These are phyloP conservation scores for Colletotrichum plurivorum DNA, from an alignment of 2,329 filamentous ascomycete species.

Conservation along the genomic window DNA sequence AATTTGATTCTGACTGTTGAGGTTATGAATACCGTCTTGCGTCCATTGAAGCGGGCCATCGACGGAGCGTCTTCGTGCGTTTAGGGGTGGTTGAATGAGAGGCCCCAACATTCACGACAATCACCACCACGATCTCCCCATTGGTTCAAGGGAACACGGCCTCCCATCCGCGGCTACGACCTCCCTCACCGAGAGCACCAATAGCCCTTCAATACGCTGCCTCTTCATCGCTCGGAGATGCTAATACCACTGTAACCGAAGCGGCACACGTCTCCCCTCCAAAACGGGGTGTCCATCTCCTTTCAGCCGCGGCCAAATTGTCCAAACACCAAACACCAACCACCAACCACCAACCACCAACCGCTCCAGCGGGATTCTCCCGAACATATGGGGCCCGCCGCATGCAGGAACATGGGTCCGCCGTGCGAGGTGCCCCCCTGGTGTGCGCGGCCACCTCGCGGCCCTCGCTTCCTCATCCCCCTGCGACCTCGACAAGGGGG, in stretches of 20 bases:
- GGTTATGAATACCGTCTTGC: not conserved
- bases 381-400: slow-evolving; percentile 25
- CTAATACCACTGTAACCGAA: slow-evolving; percentile 22
- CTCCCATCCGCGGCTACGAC: not conserved
- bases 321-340: slow-evolving; percentile 11
- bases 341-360: slow-evolving; percentile 11
- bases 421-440: slow-evolving; percentile 20
- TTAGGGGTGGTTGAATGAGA: too few species aligned
- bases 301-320: slow-evolving; percentile 24
- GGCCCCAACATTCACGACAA: not conserved
- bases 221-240: slow-evolving; percentile 8
- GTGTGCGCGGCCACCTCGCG: slow-evolving; percentile 20
- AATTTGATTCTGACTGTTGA: too few species aligned
- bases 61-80: not conserved
- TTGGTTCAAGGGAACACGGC: not conserved
- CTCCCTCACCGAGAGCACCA: not conserved
- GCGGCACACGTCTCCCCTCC: slow-evolving; percentile 3
- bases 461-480: not conserved
- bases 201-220: not conserved
- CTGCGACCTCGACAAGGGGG: not conserved
- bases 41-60: too few species aligned
- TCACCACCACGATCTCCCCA: not conserved
- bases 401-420: slow-evolving; percentile 17
- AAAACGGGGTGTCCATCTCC: slow-evolving; percentile 7
- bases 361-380: slow-evolving; percentile 19